Evolutionary conservation across 768 basidiomycete species (phyloP).

Genomic region (Kwoniella sp.): DNA sequence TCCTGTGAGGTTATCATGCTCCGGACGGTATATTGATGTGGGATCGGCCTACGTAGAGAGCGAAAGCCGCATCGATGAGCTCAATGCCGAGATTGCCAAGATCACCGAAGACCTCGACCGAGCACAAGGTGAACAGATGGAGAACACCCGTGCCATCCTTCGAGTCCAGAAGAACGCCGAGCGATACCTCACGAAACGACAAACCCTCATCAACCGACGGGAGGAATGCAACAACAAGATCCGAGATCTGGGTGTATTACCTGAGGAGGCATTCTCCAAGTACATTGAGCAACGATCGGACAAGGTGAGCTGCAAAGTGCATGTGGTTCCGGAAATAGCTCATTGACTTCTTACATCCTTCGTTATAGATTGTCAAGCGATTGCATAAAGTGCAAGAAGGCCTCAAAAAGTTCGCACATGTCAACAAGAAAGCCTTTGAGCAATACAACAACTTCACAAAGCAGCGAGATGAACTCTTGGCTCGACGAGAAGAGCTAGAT

Average conservation of each 20-base stretch:
- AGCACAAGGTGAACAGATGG: constrained; percentile 76
- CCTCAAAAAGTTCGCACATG: constrained; percentile 93
- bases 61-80: constrained; percentile 64
- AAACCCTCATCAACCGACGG: constrained; percentile 77
- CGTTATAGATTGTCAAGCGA: constrained; percentile 79
- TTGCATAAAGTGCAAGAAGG: constrained; percentile 90
- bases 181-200: constrained; percentile 86
- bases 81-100: constrained; percentile 58
- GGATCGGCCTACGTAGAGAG: constrained; percentile 53
- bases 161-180: constrained; percentile 94
- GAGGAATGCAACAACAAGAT: constrained; percentile 96
- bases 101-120: constrained; percentile 64
- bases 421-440: constrained; percentile 99
- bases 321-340: neutral
- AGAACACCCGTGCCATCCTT: constrained; percentile 83
- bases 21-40: too few relatives aligned
- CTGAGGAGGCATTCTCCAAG: constrained; percentile 96
- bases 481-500: constrained; percentile 87
- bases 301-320: constrained; percentile 61
- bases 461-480: constrained; percentile 85
- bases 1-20: too few relatives aligned
- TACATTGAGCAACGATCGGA: constrained; percentile 87
- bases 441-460: constrained; percentile 98
- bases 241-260: constrained; percentile 90
- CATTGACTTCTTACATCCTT: neutral